phyloP scores from a whole-genome alignment of 768 basidiomycete species.

The Russula sp. region DNA sequence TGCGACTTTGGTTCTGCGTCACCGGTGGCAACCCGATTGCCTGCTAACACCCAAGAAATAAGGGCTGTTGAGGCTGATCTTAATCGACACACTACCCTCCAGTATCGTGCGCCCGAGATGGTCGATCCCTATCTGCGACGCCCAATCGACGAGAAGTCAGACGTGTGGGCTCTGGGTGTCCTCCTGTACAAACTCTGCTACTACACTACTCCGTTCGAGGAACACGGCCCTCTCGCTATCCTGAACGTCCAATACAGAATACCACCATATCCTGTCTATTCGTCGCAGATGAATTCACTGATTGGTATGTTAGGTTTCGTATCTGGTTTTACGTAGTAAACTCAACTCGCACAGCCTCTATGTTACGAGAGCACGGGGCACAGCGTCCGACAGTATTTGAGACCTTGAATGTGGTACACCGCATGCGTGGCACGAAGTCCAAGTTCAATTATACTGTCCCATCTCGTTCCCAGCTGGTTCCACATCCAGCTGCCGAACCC shows the following conservation, averaged over 20 bases:
- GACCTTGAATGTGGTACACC: constrained; percentile 75
- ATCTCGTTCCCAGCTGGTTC: constrained; percentile 44
- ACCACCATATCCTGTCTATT: constrained; percentile 85
- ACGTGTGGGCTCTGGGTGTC: constrained; percentile 97
- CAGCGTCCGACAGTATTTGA: constrained; percentile 88
- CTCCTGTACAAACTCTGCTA: constrained; percentile 98
- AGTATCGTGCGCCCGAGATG: constrained; percentile 99
- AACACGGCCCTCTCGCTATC: constrained; percentile 93
- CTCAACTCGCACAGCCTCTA: constrained; percentile 51
- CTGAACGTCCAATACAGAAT: constrained; percentile 94
- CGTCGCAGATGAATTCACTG: constrained; percentile 69
- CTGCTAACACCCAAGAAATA: constrained; percentile 76
- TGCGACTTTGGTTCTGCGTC: constrained; percentile 98
- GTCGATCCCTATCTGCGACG: constrained; percentile 82
- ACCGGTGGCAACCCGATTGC: constrained; percentile 60
- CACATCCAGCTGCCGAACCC: constrained; percentile 28
- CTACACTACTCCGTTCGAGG: constrained; percentile 98
- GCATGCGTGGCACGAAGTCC: constrained; percentile 81
- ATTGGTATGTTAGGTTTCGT: constrained; percentile 54
- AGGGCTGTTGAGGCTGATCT: constrained; percentile 85
- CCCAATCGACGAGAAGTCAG: constrained; percentile 88
- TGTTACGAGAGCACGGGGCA: constrained; percentile 86
- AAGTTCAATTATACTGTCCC: constrained; percentile 63
- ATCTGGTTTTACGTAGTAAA: constrained; percentile 19
- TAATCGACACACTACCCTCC: constrained; percentile 91